Conservation (phyloP, 352 stramenopile species). For the Pythium utonaiense region DNA sequence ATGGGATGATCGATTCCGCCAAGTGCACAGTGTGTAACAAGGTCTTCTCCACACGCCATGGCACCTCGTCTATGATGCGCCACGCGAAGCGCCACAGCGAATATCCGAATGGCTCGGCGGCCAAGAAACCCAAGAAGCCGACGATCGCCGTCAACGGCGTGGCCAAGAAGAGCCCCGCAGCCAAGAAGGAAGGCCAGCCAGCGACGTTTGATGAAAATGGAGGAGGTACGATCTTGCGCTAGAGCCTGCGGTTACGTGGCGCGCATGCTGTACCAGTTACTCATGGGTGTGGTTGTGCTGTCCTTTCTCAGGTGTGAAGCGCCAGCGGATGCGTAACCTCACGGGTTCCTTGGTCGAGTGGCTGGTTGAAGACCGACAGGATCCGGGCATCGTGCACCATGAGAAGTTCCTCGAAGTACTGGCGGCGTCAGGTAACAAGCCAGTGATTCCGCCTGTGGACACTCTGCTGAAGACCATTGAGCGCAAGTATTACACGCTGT, state of each 20-base stretch:
- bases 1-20: slow-evolving; percentile 67
- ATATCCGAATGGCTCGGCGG: slow-evolving; percentile 46
- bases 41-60: slow-evolving; percentile 75
- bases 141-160: slow-evolving; percentile 20
- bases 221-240: slow-evolving; percentile 32
- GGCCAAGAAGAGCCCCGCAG: slow-evolving; percentile 40
- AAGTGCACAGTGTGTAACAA: slow-evolving; percentile 77
- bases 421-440: slow-evolving; percentile 40
- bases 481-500: slow-evolving; percentile 68
- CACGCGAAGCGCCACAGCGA: slow-evolving; percentile 76
- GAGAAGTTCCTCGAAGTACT: slow-evolving; percentile 75
- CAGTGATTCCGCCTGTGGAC: slow-evolving; percentile 48
- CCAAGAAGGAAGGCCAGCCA: slow-evolving; percentile 44
- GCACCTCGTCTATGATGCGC: slow-evolving; percentile 82
- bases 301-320: slow-evolving; percentile 44
- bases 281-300: not conserved
- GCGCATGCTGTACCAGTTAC: not conserved
- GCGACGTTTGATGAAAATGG: slow-evolving; percentile 55
- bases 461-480: slow-evolving; percentile 64
- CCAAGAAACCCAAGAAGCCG: slow-evolving; percentile 56
- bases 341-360: slow-evolving; percentile 63
- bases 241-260: not conserved
- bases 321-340: slow-evolving; percentile 61
- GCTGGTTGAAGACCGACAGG: slow-evolving; percentile 71
- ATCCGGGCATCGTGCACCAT: slow-evolving; percentile 55